These are phyloP conservation scores for Cerrena zonata DNA, from an alignment of 1,284 basidiomycete genomes.

Conservation along the genomic window DNA sequence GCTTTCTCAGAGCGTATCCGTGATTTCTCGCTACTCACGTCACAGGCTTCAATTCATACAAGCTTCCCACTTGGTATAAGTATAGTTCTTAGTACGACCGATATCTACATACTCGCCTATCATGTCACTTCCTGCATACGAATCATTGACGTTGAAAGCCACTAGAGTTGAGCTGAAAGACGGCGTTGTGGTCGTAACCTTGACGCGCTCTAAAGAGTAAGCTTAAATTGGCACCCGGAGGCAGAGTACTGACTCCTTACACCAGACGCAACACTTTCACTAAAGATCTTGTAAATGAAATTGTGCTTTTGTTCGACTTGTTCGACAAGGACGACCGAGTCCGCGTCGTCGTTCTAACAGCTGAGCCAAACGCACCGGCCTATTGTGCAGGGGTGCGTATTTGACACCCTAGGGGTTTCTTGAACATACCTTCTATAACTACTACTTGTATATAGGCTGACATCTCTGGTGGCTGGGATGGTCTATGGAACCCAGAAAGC, in stretches of 20 bases:
- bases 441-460: conserved; percentile 35
- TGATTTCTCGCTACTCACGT: too few relatives aligned
- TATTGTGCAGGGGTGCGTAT: conserved; percentile 48
- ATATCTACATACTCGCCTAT: too few relatives aligned
- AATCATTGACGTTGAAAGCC: conserved; percentile 34
- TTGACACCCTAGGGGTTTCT: not conserved
- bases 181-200: conserved; percentile 35
- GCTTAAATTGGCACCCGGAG: conserved; percentile 20
- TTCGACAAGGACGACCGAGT: conserved; percentile 49
- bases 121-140: conserved; percentile 31
- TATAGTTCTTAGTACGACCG: too few relatives aligned
- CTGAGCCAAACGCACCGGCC: conserved; percentile 45
- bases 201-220: conserved; percentile 43
- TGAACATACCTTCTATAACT: not conserved
- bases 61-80: too few relatives aligned
- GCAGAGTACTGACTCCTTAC: not conserved
- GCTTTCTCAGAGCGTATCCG: too few relatives aligned
- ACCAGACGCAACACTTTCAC: conserved; percentile 43
- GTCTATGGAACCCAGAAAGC: conserved; percentile 32
- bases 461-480: conserved; percentile 37
- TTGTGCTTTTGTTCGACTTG: conserved; percentile 39
- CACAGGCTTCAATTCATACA: too few relatives aligned
- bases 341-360: conserved; percentile 45
- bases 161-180: conserved; percentile 39
- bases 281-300: conserved; percentile 29